These are phyloP conservation scores for Carex kokanica DNA, from an alignment of 176 grass and related monocot genomes.

Conservation along the genomic window DNA sequence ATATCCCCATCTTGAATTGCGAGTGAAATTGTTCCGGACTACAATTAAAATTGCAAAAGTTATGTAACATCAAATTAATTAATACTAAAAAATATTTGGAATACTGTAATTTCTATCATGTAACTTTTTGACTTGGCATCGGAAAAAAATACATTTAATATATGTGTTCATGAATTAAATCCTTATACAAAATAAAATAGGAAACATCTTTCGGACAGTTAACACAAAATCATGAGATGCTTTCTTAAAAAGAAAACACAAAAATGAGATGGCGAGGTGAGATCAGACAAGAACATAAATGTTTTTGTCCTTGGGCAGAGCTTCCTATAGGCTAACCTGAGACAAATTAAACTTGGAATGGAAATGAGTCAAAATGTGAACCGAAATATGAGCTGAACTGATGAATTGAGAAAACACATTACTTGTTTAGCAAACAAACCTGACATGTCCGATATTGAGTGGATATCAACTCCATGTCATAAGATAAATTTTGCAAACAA, in stretches of 20 bases:
- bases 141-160: no score
- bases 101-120: no score
- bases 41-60: not conserved
- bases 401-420: not conserved
- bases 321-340: not conserved
- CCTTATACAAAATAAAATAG: not conserved
- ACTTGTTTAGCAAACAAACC: not conserved
- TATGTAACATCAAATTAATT: not conserved
- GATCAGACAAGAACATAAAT: not conserved
- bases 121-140: no score
- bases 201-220: not conserved
- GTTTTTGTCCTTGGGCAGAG: no score
- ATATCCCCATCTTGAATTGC: not conserved
- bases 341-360: not conserved
- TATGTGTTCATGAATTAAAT: no score
- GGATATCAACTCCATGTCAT: not conserved
- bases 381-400: no score
- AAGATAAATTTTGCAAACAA: not conserved
- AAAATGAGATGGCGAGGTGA: not conserved
- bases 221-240: not conserved
- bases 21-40: not conserved
- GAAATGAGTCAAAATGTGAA: not conserved
- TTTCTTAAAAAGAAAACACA: no score
- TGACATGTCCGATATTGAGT: not conserved
- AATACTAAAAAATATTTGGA: no score